These are phyloP conservation scores for Cornus suecica DNA, from an alignment of 148 eudicot species.

Conservation along the genomic window DNA sequence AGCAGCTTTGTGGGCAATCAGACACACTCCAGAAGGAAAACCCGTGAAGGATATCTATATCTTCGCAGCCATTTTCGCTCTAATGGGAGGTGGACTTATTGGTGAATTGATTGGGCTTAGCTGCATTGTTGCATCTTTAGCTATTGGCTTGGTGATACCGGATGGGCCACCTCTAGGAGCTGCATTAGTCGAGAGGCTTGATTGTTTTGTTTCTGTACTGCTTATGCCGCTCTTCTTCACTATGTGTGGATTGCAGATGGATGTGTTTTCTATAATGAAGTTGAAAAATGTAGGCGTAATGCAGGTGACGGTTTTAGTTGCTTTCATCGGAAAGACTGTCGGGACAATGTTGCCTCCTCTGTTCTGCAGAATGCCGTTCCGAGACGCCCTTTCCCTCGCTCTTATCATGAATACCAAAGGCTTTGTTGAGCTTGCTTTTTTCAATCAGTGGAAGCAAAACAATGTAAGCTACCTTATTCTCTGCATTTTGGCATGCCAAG, in stretches of 20 bases:
- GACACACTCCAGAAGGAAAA: constrained; percentile 37
- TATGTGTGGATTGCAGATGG: constrained; percentile 31
- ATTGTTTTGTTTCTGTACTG: constrained; percentile 34
- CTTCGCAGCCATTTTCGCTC: constrained; percentile 21
- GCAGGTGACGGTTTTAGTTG: constrained; percentile 28
- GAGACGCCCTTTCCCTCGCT: constrained; percentile 44
- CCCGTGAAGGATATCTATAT: constrained; percentile 43
- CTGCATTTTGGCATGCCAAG: neutral
- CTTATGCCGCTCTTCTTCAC: constrained; percentile 45
- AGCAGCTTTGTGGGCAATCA: constrained; percentile 35
- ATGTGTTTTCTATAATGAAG: constrained; percentile 29
- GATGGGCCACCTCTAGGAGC: constrained; percentile 57
- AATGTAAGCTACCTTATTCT: constrained; percentile 24
- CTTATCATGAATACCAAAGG: constrained; percentile 53
- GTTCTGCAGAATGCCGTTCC: constrained; percentile 38
- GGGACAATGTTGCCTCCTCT: constrained; percentile 40
- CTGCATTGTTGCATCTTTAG: constrained; percentile 27
- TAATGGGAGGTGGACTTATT: constrained; percentile 28
- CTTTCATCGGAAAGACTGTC: constrained; percentile 33
- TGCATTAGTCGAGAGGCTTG: constrained; percentile 38
- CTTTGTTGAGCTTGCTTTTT: constrained; percentile 33
- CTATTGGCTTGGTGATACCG: constrained; percentile 42
- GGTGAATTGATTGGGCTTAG: constrained; percentile 42
- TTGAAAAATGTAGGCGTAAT: constrained; percentile 33
- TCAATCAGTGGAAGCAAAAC: constrained; percentile 25